Percentiles rank a stretch among this genome's conserved stretches.
These are phyloP conservation scores for Epichloe gansuensis DNA, from an alignment of 2,329 filamentous ascomycete genomes.

Conservation along the genomic window DNA sequence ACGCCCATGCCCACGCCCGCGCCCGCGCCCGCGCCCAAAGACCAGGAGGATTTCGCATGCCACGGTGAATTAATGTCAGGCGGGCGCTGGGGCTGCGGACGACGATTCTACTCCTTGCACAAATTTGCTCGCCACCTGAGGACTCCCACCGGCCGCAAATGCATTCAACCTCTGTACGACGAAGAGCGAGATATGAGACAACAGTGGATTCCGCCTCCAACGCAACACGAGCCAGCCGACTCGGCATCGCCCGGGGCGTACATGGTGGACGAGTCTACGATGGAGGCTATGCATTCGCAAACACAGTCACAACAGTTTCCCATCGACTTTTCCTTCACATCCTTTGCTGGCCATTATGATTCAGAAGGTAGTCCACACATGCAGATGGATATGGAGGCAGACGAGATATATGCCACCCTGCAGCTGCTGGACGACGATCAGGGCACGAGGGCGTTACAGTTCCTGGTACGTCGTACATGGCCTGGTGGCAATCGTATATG, in stretches of 20 bases:
- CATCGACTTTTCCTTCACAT: neutral
- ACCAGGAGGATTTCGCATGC: neutral
- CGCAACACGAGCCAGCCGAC: neutral
- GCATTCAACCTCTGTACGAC: conserved; percentile 5
- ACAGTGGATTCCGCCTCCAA: neutral
- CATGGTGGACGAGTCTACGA: neutral
- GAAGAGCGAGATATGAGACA: neutral
- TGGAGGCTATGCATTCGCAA: neutral
- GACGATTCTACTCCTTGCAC: neutral
- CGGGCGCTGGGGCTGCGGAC: conserved; percentile 4
- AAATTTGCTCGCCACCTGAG: conserved; percentile 2
- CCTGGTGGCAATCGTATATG: conserved; percentile 6
- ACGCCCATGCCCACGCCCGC: neutral
- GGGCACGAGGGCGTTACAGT: neutral
- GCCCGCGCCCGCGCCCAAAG: neutral
- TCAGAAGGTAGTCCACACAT: neutral
- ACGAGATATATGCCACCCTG: neutral
- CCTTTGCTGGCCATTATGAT: neutral
- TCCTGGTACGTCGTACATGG: conserved; percentile 3
- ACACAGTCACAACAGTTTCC: neutral
- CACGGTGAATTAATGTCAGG: neutral
- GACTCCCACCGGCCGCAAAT: conserved; percentile 1
- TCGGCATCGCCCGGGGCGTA: neutral
- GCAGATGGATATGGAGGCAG: neutral
- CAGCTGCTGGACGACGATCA: neutral